Conservation (phyloP, 495 filamentous ascomycete genomes). For the Hypoxylon fuscum region DNA sequence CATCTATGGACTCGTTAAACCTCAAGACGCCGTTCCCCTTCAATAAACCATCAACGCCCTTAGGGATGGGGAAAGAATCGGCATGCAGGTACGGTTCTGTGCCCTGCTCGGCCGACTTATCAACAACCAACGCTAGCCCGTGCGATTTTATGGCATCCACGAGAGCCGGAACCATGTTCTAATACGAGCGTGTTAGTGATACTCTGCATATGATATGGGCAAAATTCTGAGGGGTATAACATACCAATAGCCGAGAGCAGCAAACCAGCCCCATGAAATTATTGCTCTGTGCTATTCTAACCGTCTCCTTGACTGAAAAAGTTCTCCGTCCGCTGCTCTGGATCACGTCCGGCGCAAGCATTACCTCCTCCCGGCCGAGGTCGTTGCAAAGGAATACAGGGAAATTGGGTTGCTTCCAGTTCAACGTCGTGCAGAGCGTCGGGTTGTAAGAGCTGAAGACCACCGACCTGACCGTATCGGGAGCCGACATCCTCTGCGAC, state of each 20-base stretch:
- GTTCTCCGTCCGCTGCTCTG: slow-evolving; percentile 73
- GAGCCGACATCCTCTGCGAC: slow-evolving; percentile 60
- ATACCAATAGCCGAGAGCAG: slow-evolving; percentile 82
- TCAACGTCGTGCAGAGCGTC: slow-evolving; percentile 88
- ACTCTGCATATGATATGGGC: slow-evolving; percentile 1
- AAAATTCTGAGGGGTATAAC: slow-evolving; percentile 41
- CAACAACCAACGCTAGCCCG: slow-evolving; percentile 90
- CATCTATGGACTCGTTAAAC: slow-evolving; percentile 95
- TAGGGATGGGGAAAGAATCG: slow-evolving; percentile 59
- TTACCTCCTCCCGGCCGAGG: slow-evolving; percentile 67
- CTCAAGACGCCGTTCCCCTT: slow-evolving; percentile 84
- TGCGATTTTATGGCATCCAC: slow-evolving; percentile 93
- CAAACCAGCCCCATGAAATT: slow-evolving; percentile 98
- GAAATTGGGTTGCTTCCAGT: slow-evolving; percentile 99
- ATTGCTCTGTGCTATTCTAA: slow-evolving; percentile 90
- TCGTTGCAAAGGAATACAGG: slow-evolving; percentile 96
- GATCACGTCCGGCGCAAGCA: slow-evolving; percentile 51
- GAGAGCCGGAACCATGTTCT: slow-evolving; percentile 93
- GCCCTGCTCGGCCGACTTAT: slow-evolving; percentile 68
- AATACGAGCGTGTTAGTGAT: slow-evolving; percentile 20
- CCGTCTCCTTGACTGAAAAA: slow-evolving; percentile 92
- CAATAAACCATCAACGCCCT: slow-evolving; percentile 86
- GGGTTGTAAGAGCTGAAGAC: slow-evolving; percentile 93
- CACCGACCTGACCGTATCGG: slow-evolving; percentile 78
- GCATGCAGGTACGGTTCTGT: slow-evolving; percentile 37